Conservation (phyloP, 1,284 basidiomycete species). For the Apiotrichum laibachii region DNA sequence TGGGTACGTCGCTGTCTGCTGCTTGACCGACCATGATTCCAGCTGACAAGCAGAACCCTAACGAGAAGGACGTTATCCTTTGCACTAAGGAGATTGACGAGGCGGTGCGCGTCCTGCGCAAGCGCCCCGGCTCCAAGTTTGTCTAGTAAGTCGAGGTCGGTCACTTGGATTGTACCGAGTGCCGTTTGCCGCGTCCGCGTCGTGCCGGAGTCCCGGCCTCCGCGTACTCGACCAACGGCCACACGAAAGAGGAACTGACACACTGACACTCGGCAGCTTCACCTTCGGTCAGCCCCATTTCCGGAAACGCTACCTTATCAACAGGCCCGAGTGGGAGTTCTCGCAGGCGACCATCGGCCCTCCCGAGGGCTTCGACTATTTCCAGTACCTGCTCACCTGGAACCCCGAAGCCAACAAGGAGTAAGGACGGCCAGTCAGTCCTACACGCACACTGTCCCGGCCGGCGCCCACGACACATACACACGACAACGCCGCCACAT, state of each 20-base stretch:
- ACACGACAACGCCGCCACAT: background rate
- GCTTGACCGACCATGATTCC: background rate
- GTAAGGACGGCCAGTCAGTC: background rate
- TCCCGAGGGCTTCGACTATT: constrained; percentile 79
- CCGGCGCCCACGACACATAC: no score
- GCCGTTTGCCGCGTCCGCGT: no score
- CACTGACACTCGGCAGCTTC: constrained; percentile 49
- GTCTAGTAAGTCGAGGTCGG: constrained; percentile 57
- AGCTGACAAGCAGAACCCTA: constrained; percentile 63
- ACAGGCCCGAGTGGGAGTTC: constrained; percentile 37
- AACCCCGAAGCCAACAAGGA: constrained; percentile 4
- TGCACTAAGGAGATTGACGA: constrained; percentile 80
- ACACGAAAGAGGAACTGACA: background rate
- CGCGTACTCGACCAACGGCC: no score
- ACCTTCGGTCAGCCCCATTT: constrained; percentile 93
- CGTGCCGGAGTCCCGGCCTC: no score
- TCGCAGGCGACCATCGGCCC: constrained; percentile 45
- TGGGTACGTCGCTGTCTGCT: constrained; percentile 62
- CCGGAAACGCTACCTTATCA: constrained; percentile 63
- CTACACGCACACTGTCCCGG: no score
- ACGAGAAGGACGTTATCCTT: constrained; percentile 68
- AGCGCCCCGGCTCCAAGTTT: constrained; percentile 61
- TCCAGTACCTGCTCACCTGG: constrained; percentile 62
- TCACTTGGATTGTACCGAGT: no score
- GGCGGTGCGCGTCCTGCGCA: constrained; percentile 66